Evolutionary conservation across 1,284 basidiomycete species (phyloP).

Genomic region (Trametes hirsuta): DNA sequence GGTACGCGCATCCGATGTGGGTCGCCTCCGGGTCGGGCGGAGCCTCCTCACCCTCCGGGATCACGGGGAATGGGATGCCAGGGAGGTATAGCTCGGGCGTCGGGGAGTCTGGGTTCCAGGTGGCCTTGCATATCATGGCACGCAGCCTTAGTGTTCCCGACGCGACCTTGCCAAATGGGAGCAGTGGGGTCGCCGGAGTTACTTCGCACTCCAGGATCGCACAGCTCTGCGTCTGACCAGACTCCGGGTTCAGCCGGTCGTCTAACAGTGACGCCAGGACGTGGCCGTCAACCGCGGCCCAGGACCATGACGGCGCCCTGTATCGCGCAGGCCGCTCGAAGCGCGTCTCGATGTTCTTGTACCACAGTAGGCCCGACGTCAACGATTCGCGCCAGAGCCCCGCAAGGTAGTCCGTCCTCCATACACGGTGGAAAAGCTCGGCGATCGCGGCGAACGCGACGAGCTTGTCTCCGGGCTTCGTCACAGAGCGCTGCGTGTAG

Average conservation of each 20-base stretch:
- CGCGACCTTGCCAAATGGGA: conserved; percentile 12
- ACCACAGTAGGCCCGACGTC: conserved; percentile 19
- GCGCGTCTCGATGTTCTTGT: conserved; percentile 7
- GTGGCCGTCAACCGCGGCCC: conserved; percentile 19
- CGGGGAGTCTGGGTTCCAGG: conserved; percentile 13
- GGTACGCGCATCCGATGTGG: conserved; percentile 17
- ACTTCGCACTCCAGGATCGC: conserved; percentile 8
- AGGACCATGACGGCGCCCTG: conserved; percentile 21
- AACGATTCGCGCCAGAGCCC: conserved; percentile 19
- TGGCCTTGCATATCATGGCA: conserved; percentile 5
- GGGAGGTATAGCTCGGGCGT: conserved; percentile 13
- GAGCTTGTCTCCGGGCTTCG: conserved; percentile 19
- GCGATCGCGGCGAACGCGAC: conserved; percentile 19
- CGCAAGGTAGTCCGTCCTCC: conserved; percentile 20
- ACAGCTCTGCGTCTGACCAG: conserved; percentile 1
- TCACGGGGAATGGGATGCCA: neutral
- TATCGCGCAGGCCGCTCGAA: neutral
- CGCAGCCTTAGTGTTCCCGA: conserved; percentile 9
- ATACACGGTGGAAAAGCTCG: conserved; percentile 15
- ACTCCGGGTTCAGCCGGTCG: conserved; percentile 10
- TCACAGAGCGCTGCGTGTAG: conserved; percentile 16
- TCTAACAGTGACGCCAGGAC: conserved; percentile 11
- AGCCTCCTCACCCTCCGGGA: neutral
- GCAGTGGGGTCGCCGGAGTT: neutral
- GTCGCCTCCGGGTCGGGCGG: neutral